Percentiles rank a stretch among this genome's conserved stretches.
These are phyloP conservation scores for Malbranchea zuffiana DNA, from an alignment of 2,329 filamentous ascomycete genomes.

Conservation along the genomic window DNA sequence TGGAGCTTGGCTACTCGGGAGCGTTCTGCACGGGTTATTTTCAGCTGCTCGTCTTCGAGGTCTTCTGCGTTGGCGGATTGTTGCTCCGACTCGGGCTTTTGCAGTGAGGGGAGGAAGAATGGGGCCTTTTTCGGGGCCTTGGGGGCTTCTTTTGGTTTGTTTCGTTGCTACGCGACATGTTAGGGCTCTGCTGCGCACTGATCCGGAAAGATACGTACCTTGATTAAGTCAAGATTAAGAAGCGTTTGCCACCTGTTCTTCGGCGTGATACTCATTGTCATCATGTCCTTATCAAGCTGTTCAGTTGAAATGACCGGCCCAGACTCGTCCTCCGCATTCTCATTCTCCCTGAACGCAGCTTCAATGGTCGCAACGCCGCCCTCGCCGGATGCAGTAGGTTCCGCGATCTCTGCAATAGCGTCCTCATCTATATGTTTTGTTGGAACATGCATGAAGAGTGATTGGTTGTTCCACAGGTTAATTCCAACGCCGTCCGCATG, in stretches of 20 bases:
- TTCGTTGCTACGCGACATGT: slow-evolving; percentile 53
- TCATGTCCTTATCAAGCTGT: slow-evolving; percentile 70
- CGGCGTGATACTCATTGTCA: slow-evolving; percentile 80
- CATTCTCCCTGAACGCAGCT: slow-evolving; percentile 56
- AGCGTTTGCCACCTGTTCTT: slow-evolving; percentile 90
- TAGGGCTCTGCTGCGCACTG: slow-evolving; percentile 7
- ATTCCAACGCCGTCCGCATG: slow-evolving; percentile 74
- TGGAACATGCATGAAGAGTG: slow-evolving; percentile 77
- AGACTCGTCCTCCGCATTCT: slow-evolving; percentile 38
- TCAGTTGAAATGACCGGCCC: slow-evolving; percentile 52
- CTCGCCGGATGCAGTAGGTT: slow-evolving; percentile 72
- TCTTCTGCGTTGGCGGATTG: slow-evolving; percentile 22
- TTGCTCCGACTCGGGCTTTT: slow-evolving; percentile 18
- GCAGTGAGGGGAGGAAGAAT: slow-evolving; percentile 65
- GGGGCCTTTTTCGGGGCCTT: slow-evolving; percentile 90
- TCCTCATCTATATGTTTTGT: slow-evolving; percentile 74
- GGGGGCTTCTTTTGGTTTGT: slow-evolving; percentile 84
- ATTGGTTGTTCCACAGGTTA: slow-evolving; percentile 92
- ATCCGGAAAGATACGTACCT: slow-evolving; percentile 22
- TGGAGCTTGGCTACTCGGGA: slow-evolving; percentile 63
- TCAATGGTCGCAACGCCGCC: slow-evolving; percentile 65
- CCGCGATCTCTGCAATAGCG: slow-evolving; percentile 54
- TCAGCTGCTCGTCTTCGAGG: slow-evolving; percentile 22
- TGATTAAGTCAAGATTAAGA: slow-evolving; percentile 81
- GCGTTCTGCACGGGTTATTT: slow-evolving; percentile 37